Evolutionary conservation across 495 filamentous ascomycete species (phyloP), one percentile per base, ranked within the genome.

Genomic region (Tuber aestivum): DNA sequence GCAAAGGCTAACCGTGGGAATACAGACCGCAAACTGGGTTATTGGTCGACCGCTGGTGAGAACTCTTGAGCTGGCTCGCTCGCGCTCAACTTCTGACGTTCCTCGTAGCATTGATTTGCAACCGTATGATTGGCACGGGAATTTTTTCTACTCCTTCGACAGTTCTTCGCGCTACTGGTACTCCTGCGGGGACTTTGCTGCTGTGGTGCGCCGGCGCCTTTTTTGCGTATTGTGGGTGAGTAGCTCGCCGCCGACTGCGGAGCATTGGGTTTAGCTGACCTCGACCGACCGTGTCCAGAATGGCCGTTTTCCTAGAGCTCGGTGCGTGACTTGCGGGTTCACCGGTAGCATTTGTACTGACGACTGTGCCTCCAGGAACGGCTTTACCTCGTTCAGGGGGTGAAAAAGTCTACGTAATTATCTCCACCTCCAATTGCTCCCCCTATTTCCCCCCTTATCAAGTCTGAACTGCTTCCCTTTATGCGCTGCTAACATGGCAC

Each of bases 101-200:
- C 14, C 3, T 20, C 23, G 41, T 12, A 77, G 76, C 72, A 20
- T 73, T 89, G 48, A 89, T 89, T 45, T 76, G 88, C 70, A 89
- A 89, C 80, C 87, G 87, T 74, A 89, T 89, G 87, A 89, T 89
- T 40, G 87, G 87, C 45, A 89, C 88, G 3, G 88, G 88, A 14
- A 75, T 86, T 48, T 86, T 86, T 73, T 81, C 84, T 3, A 86
- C 83, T 12, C 85, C 85, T 4, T 73, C 74, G 18, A 77, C 74
- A 6, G 84, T 86, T 70, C 75, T 85, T 27, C 48, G 69, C 2
- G 79, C 81, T 44, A 81, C 80, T 23, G 87, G 87, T 0, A 87
- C 85, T 74, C 87, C 89, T 38, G 88, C 87, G 10, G 79, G 88
- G 16, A 84, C 87, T 20, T 76, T 90, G 10, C 83, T 88, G 73